Evolutionary conservation across 139 green algal species (phyloP), one percentile per base, ranked within the genome.

Genomic region (Eudorina sp.): DNA sequence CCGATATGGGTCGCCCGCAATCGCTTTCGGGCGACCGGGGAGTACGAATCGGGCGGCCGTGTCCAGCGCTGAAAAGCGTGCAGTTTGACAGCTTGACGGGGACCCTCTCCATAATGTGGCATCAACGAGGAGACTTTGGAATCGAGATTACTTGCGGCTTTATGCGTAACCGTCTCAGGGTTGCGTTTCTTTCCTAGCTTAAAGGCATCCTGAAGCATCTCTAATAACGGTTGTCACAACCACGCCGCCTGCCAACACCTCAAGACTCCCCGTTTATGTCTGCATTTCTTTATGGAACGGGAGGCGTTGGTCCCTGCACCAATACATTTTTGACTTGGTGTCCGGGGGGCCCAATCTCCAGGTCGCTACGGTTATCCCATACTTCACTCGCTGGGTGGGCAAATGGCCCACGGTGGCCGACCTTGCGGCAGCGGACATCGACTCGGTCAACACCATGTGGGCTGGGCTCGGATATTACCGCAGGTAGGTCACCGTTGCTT

Each of bases 391-490:
- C 82, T 99, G 97, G 97, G 89, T 98, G 31, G 82, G 86, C 18
- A 91, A 89, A 38, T 99, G 97, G 97, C 96, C 97, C n/a, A 96
- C 93, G 0, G 95, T 99, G 23, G 72, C 81, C 8, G 90, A 82
- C 7, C 92, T 99, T 27, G 97, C 97, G 27, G 70, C 70, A 0
- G 97, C 97, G 0, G 94, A 85, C 36, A 85, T 97, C 83, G 97
- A 99, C 72, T 53, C 91, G 7, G 97, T 99, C 27, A 98, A 98
- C 84, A 88, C 96, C 21, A 53, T 96, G 64, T 99, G 98, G 98
- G 96, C 97, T 2, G 98, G 98, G 6, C 91, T 99, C 78, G 98
- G 98, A 0, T 99, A 99, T 92, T 99, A 99, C 95, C 91, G 97
- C 58, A 90, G 88, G 62, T 64, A 16, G 9, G 69, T 41, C 64